These are phyloP conservation scores for Moesziomyces parantarcticus DNA, from an alignment of 1,284 basidiomycete species.

Conservation along the genomic window DNA sequence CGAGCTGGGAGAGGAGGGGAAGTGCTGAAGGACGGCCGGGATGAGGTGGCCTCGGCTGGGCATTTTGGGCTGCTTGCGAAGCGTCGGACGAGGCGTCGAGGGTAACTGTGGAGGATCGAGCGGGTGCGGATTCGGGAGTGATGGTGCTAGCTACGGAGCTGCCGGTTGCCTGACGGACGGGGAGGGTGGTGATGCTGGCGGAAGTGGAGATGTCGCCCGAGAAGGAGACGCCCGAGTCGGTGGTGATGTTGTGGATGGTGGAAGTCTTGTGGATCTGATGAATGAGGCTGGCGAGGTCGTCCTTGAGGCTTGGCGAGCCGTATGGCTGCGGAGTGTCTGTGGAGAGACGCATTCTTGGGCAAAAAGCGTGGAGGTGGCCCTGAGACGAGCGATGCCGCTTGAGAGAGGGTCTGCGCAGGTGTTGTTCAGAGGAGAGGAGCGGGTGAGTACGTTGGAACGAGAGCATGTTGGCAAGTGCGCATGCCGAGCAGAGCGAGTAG, in stretches of 20 bases:
- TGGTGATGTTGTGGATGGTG: constrained; percentile 42
- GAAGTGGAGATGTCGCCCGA: constrained; percentile 6
- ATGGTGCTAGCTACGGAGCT: constrained; percentile 49
- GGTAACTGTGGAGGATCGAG: constrained; percentile 26
- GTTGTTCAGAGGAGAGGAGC: constrained; percentile 4
- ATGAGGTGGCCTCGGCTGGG: constrained; percentile 1
- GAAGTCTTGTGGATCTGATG: constrained; percentile 41
- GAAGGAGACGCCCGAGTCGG: constrained; percentile 53
- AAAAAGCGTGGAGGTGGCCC: constrained; percentile 17
- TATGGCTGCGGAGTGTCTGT: constrained; percentile 9
- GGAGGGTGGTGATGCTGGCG: background rate
- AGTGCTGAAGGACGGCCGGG: constrained; percentile 1
- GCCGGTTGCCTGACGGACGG: constrained; percentile 25
- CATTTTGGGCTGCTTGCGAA: background rate
- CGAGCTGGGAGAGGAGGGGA: constrained; percentile 22
- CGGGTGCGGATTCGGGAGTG: constrained; percentile 34
- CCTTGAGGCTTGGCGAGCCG: constrained; percentile 17
- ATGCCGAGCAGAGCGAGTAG: background rate
- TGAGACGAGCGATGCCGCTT: constrained; percentile 25
- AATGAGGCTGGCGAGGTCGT: constrained; percentile 22
- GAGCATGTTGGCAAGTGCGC: constrained; percentile 15
- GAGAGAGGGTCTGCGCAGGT: constrained; percentile 18
- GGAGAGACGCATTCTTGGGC: constrained; percentile 25
- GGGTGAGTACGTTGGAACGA: constrained; percentile 28
- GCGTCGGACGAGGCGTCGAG: constrained; percentile 6